Base-by-base conservation (phyloP, 768 basidiomycete genomes). In the Boletus reticulatus region DNA sequence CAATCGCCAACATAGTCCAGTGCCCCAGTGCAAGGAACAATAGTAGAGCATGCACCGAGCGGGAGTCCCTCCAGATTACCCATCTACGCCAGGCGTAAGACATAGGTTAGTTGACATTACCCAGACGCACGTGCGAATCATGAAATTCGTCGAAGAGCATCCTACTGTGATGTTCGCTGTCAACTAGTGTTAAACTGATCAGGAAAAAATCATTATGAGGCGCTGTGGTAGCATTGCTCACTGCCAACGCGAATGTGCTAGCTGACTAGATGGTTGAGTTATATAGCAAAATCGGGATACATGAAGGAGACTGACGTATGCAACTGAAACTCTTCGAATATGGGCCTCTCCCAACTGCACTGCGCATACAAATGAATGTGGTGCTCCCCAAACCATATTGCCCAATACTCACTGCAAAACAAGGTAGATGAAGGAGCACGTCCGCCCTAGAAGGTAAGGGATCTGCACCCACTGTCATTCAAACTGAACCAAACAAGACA, bases 111-210 rank as follows among this genome's bases (percentile, higher is more conserved):
- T 9, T 14, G 14, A 36, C n/a, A 46, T 11, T 3, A 12, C 14
- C 11, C 3, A 17, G 41, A 49, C 65, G 44, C 48, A 71, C 67
- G 67, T 55, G 52, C 69, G 64, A 46, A 68, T 57, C 56, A 57
- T 46, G 20, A 68, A 58, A 52, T 61, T 67, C 1, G 36, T 58
- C 0, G 68, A 70, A 17, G 63, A 56, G 39, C 68, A 65, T 16
- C 41, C 66, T 2, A 70, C 10, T 7, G 54, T 51, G 7, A 59
- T n/a, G 37, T 42, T 34, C 13, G 42, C 55, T 4, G 46, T 10
- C 2, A 50, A 10, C 66, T 67, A 41, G 41, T 1, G 16, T 29
- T 9, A 9, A 29, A 29, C 20, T 3, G 8, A 11, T 22, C 27
- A 20, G 3, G 63, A 37, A 38, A 37, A 8, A 32, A 14, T 3